Evolutionary conservation across 2,329 filamentous ascomycete genomes (phyloP).

Genomic region (Exophiala sideris): DNA sequence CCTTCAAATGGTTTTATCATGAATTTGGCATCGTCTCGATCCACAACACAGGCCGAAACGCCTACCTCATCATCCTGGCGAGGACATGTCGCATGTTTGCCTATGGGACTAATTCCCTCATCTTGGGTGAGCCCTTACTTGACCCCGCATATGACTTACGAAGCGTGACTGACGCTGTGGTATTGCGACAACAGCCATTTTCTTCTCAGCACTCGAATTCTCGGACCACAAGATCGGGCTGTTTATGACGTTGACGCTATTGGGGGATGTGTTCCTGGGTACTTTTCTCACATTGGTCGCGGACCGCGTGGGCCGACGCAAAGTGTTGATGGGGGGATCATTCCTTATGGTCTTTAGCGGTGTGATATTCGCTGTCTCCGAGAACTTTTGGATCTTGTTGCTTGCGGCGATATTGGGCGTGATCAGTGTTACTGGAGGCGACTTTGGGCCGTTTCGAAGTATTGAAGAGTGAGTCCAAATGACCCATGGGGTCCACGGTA

Average conservation of each 20-base stretch:
- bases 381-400: slow-evolving; percentile 59
- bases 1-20: slow-evolving; percentile 29
- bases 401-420: slow-evolving; percentile 59
- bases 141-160: background rate
- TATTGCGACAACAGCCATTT: slow-evolving; percentile 45
- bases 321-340: slow-evolving; percentile 54
- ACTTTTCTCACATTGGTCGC: slow-evolving; percentile 58
- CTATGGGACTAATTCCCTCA: slow-evolving; percentile 30
- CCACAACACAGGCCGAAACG: slow-evolving; percentile 28
- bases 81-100: slow-evolving; percentile 30
- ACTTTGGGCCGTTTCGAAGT: slow-evolving; percentile 62
- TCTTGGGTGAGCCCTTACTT: slow-evolving; percentile 21
- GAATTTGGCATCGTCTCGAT: slow-evolving; percentile 28
- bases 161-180: background rate
- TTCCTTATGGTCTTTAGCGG: slow-evolving; percentile 56
- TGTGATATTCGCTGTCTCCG: slow-evolving; percentile 51
- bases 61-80: slow-evolving; percentile 28
- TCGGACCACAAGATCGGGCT: slow-evolving; percentile 55
- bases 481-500: slow-evolving; percentile 28
- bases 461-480: slow-evolving; percentile 51
- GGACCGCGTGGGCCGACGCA: slow-evolving; percentile 55
- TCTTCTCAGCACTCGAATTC: slow-evolving; percentile 50
- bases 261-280: slow-evolving; percentile 59
- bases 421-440: slow-evolving; percentile 60
- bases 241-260: slow-evolving; percentile 64